These are phyloP conservation scores for Chloroidium sp. DNA, from an alignment of 163 green algal species.

Conservation along the genomic window DNA sequence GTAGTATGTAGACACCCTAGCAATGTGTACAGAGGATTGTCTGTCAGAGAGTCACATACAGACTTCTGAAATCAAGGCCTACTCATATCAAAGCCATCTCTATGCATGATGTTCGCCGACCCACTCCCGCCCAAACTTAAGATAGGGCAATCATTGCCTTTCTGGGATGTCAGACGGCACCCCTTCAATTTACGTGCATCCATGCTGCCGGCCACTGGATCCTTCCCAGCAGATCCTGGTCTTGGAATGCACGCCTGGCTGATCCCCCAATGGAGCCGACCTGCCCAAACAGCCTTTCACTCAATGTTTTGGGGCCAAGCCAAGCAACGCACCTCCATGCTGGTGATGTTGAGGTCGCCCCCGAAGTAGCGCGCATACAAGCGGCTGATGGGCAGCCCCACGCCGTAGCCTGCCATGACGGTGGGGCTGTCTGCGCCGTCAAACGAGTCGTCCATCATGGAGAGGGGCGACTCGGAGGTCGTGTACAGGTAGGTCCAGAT, in stretches of 20 bases:
- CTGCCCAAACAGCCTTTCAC: background rate
- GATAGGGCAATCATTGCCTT: too few species aligned
- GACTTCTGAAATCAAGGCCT: too few species aligned
- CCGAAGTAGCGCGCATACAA: constrained; percentile 97
- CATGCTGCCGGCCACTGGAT: background rate
- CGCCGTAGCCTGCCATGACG: constrained; percentile 94
- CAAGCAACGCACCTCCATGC: constrained; percentile 39
- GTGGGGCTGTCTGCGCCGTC: constrained; percentile 32
- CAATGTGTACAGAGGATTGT: too few species aligned
- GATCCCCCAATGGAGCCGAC: background rate
- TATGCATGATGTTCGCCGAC: too few species aligned
- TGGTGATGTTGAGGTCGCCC: constrained; percentile 85
- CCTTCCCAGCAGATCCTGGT: background rate
- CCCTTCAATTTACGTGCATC: too few species aligned
- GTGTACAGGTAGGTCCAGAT: constrained; percentile 99
- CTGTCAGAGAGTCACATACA: background rate
- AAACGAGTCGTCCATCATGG: constrained; percentile 42
- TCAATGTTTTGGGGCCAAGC: background rate
- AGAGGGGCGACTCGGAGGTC: constrained; percentile 67
- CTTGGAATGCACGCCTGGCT: background rate
- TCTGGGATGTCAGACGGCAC: too few species aligned
- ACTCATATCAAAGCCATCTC: too few species aligned
- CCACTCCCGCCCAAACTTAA: too few species aligned
- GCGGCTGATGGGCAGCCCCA: constrained; percentile 82
- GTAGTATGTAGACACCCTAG: too few species aligned